phyloP scores from a whole-genome alignment of 345 rosid genomes.

The Raphanus raphanistrum region DNA sequence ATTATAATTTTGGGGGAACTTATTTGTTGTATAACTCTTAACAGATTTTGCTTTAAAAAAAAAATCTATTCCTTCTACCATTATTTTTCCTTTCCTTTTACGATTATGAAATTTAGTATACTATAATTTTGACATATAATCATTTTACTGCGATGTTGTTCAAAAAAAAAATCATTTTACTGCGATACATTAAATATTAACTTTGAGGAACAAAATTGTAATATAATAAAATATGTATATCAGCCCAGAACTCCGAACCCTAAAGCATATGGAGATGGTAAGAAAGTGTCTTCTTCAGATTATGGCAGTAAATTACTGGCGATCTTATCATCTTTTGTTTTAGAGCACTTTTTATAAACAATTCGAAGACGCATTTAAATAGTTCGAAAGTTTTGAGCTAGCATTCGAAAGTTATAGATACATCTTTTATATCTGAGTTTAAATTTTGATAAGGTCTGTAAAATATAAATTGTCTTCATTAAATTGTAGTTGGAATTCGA shows the following conservation, averaged over 20 bases:
- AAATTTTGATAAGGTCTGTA: neutral
- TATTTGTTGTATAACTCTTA: no score
- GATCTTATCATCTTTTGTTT: neutral
- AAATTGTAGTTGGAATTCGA: neutral
- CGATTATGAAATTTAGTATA: no score
- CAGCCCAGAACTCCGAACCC: neutral
- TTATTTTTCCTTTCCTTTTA: no score
- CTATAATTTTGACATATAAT: no score
- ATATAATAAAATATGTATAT: neutral
- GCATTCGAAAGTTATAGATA: neutral
- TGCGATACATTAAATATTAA: no score
- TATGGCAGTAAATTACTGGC: neutral
- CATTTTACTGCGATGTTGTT: no score
- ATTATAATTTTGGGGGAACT: no score
- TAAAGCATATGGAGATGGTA: slow-evolving; percentile 4
- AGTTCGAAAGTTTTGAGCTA: neutral
- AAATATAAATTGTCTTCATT: neutral
- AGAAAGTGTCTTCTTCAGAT: neutral
- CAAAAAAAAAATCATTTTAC: no score
- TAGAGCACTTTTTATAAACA: neutral
- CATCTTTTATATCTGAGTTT: neutral
- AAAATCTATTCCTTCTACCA: no score
- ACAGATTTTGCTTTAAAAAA: no score
- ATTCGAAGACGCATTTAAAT: neutral
- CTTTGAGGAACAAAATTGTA: no score